Evolutionary conservation across 805 yeast species (phyloP), one percentile per base, ranked within the genome.

Genomic region (Saturnispora bothae): DNA sequence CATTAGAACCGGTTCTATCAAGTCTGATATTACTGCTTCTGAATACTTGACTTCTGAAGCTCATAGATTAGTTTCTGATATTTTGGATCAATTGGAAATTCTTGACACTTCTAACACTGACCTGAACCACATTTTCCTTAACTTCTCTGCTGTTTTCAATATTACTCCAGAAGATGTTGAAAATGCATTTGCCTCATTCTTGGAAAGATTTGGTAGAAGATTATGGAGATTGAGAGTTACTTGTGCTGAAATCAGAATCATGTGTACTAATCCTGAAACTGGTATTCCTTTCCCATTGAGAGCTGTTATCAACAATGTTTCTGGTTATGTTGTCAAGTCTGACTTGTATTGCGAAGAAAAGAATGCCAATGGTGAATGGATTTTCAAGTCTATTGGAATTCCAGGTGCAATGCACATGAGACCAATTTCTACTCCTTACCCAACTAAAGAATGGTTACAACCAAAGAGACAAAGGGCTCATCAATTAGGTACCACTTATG

Each of bases 391-490:
- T 3, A 72, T 92, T 57, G 95, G 95, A 42, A 71, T 78, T 48
- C 95, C 97, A 37, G 98, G 99, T 27, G 73, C 92, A 18, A 92
- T 92, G 98, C 98, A 92, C 57, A 70, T 92, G 68, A 79, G 97
- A 64, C 82, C 96, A 31, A 86, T 92, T 54, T 80, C 88, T 34
- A 84, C 96, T 37, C 96, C 96, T 36, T 94, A 92, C 59, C 94
- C 97, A 42, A 95, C 94, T 23, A 92, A 92, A 69, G 98, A 92
- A 65, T 88, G 94, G 67, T 72, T 92, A 54, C 98, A 92, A 68
- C 96, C 97, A 52, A 92, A 92, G 65, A 85, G 99, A 66, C 94
- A 94, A 70, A 83, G 81, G 68, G 99, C 99, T 36, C 97, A 92
- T 63, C 71, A 84, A 53, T 82, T 92, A 88, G 98, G 98, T 47